Conservation (phyloP, 805 yeast genomes). For the Candida insectalens region DNA sequence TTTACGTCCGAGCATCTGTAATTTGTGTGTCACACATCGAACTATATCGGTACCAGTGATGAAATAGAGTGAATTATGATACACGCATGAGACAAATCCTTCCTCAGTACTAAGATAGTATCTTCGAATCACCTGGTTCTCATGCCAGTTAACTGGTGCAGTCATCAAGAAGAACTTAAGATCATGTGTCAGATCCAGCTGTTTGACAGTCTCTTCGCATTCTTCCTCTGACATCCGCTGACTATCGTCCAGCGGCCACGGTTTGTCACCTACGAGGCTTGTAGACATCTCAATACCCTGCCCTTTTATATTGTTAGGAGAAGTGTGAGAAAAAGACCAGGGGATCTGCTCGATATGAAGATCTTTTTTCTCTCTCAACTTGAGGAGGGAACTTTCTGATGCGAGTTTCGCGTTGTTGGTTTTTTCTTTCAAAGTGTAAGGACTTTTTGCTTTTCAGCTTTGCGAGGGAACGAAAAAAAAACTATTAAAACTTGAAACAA, state of each 20-base stretch:
- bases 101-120: slow-evolving; percentile 82
- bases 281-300: no score
- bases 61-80: slow-evolving; percentile 83
- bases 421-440: no score
- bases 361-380: no score
- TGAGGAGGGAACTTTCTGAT: no score
- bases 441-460: no score
- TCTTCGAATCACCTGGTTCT: slow-evolving; percentile 75
- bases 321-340: no score
- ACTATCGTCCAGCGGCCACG: background rate
- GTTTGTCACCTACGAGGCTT: no score
- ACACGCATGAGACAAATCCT: slow-evolving; percentile 86
- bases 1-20: slow-evolving; percentile 82
- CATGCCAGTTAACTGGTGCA: slow-evolving; percentile 93
- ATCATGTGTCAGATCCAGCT: slow-evolving; percentile 70
- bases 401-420: no score
- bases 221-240: slow-evolving; percentile 1
- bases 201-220: slow-evolving; percentile 3
- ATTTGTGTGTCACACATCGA: slow-evolving; percentile 78
- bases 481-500: no score
- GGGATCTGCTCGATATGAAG: no score
- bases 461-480: no score
- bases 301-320: no score
- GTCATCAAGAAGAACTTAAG: slow-evolving; percentile 80
- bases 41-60: slow-evolving; percentile 96